Evolutionary conservation across 352 stramenopile genomes (phyloP).

Genomic region (Thalassiosira sp.): DNA sequence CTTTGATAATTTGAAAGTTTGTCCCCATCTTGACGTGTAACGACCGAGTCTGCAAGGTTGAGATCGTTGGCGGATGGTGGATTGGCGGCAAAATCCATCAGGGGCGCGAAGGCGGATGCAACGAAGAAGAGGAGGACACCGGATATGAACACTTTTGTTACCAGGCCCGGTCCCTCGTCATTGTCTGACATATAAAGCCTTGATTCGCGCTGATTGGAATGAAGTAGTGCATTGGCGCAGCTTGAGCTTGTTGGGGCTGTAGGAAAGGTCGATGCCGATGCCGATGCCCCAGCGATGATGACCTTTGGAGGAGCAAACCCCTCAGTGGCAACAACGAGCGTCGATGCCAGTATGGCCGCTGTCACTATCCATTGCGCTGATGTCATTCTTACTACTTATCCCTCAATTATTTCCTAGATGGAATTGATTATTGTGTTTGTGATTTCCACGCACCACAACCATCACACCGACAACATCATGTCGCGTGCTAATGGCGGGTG

Average conservation of each 20-base stretch:
- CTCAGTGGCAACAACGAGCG: constrained; percentile 9
- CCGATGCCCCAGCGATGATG: constrained; percentile 8
- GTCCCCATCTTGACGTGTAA: constrained; percentile 52
- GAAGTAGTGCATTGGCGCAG: background rate
- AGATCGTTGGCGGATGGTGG: constrained; percentile 17
- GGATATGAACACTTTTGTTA: constrained; percentile 29
- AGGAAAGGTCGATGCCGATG: constrained; percentile 2
- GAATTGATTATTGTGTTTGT: background rate
- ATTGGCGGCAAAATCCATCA: constrained; percentile 26
- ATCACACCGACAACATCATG: too few species aligned
- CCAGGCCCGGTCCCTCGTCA: constrained; percentile 9
- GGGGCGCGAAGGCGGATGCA: constrained; percentile 34
- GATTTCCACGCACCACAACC: background rate
- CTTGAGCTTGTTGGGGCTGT: background rate
- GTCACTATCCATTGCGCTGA: background rate
- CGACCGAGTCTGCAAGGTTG: constrained; percentile 51
- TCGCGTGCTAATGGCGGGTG: background rate
- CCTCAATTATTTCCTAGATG: background rate
- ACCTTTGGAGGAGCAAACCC: constrained; percentile 24
- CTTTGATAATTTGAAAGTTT: constrained; percentile 42
- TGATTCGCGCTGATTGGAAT: background rate
- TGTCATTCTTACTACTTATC: background rate
- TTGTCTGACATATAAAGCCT: constrained; percentile 18
- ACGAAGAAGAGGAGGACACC: constrained; percentile 50
- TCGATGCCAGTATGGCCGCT: constrained; percentile 10